These are phyloP conservation scores for Suaeda aralocaspica DNA, from an alignment of 148 eudicot genomes.

Conservation along the genomic window DNA sequence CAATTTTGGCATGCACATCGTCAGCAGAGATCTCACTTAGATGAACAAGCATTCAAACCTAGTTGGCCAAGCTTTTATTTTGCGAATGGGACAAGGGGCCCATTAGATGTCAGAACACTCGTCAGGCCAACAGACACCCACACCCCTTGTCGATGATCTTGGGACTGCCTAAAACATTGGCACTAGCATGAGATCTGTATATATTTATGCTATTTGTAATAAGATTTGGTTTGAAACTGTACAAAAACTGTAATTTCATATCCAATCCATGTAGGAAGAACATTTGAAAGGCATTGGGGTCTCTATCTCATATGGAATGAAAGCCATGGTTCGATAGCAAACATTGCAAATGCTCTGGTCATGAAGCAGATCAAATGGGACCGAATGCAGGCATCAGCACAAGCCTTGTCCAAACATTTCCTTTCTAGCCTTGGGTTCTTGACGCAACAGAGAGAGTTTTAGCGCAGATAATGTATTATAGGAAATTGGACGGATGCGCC, in stretches of 20 bases:
- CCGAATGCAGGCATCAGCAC: constrained; percentile 70
- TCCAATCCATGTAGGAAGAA: constrained; percentile 53
- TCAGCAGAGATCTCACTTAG: constrained; percentile 82
- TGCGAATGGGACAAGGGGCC: constrained; percentile 70
- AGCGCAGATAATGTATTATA: constrained; percentile 69
- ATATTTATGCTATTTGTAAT: not conserved
- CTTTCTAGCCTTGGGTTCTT: constrained; percentile 74
- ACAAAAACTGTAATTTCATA: not conserved
- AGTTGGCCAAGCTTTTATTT: constrained; percentile 73
- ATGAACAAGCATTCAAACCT: constrained; percentile 60
- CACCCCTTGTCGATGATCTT: constrained; percentile 88
- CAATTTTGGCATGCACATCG: constrained; percentile 70
- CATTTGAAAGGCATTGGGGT: constrained; percentile 89
- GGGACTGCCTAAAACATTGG: constrained; percentile 81
- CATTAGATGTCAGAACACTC: constrained; percentile 45
- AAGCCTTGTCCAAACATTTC: constrained; percentile 62
- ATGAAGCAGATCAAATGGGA: constrained; percentile 62
- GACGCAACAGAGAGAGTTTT: constrained; percentile 66
- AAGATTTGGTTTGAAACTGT: not conserved
- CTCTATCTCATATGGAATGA: constrained; percentile 93
- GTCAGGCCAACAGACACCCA: constrained; percentile 67
- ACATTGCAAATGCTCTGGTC: constrained; percentile 86
- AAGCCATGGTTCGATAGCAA: constrained; percentile 90
- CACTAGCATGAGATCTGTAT: constrained; percentile 12
- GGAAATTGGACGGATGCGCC: too few relatives aligned